Evolutionary conservation across 148 eudicot species (phyloP).

Genomic region (Dianthus caryophyllus): DNA sequence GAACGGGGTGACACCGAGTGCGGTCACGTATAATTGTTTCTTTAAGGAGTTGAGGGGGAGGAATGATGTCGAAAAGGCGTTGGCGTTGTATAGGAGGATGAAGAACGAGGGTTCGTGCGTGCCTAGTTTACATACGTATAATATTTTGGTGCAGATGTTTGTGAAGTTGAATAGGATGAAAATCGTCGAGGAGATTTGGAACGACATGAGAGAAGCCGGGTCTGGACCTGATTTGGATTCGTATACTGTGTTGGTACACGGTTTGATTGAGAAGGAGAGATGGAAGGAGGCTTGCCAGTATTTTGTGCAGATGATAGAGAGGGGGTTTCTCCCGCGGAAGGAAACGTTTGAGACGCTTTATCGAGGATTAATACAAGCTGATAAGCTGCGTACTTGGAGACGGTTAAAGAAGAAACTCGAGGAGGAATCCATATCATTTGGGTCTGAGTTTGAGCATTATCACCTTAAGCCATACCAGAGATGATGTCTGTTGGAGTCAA

Average conservation of each 20-base stretch:
- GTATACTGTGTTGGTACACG: conserved; percentile 77
- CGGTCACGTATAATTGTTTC: conserved; percentile 85
- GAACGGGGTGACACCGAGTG: conserved; percentile 64
- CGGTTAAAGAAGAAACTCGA: conserved; percentile 92
- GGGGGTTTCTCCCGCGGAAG: conserved; percentile 82
- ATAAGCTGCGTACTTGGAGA: conserved; percentile 88
- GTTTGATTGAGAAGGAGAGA: conserved; percentile 63
- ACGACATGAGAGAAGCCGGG: conserved; percentile 63
- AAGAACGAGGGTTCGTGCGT: conserved; percentile 51
- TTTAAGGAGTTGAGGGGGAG: conserved; percentile 86
- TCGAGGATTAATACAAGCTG: conserved; percentile 75
- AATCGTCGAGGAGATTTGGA: conserved; percentile 67
- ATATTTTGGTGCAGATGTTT: conserved; percentile 73
- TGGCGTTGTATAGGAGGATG: conserved; percentile 73
- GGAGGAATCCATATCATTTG: conserved; percentile 73
- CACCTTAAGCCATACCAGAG: conserved; percentile 82
- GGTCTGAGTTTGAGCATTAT: conserved; percentile 68
- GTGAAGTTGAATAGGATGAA: conserved; percentile 51
- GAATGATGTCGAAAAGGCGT: conserved; percentile 65
- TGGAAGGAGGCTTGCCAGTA: conserved; percentile 79
- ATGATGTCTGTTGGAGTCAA: conserved; percentile 27
- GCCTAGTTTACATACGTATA: conserved; percentile 54
- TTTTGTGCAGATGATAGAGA: conserved; percentile 94
- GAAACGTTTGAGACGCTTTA: conserved; percentile 87
- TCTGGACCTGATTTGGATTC: conserved; percentile 86